Evolutionary conservation across 1,139 yeast species (phyloP), one percentile per base, ranked within the genome.

Genomic region (Taiozyma onychis): DNA sequence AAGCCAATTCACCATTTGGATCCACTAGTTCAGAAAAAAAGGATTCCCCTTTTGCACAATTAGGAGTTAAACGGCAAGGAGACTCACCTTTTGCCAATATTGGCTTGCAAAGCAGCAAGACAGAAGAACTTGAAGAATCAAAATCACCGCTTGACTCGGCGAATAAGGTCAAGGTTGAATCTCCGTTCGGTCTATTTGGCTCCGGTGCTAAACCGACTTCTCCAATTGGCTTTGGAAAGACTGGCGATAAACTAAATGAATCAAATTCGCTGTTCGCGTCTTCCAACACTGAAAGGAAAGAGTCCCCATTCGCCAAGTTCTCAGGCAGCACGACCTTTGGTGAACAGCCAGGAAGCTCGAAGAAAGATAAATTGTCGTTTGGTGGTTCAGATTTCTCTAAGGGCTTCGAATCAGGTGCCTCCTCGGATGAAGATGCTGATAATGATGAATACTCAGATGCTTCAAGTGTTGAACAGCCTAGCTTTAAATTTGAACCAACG

Each of bases 181-280:
- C 44, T 11, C 28, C 21, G 4, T 30, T 21, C 18, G 44, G 27
- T 21, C 6, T 5, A n/a, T 14, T 18, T n/a, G 22, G 43, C 28
- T 39, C 26, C 16, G 41, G 41, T 21, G 8, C 43, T n/a, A 41
- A 41, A 41, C 7, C 32, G 6, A 18, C 18, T 16, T 18, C 14
- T 27, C 21, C 14, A 28, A 7, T 28, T 28, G 30, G 10, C 10
- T 28, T 28, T 28, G 34, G 34, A 13, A 30, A 30, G n/a, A 30
- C 34, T 30, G 34, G 13, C 6, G 5, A 30, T 30, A 30, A 30
- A 30, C 34, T 4, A 13, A 30, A 30, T 10, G 41, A 43, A 7
- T 21, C 41, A 13, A 44, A 34, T 8, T 49, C 55, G n/a, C 56
- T 54, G 35, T 55, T 53, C 44, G 46, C 24, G 11, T 41, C 44